These are phyloP conservation scores for Ophiostoma novo-ulmi DNA, from an alignment of 2,329 filamentous ascomycete species.

Conservation along the genomic window DNA sequence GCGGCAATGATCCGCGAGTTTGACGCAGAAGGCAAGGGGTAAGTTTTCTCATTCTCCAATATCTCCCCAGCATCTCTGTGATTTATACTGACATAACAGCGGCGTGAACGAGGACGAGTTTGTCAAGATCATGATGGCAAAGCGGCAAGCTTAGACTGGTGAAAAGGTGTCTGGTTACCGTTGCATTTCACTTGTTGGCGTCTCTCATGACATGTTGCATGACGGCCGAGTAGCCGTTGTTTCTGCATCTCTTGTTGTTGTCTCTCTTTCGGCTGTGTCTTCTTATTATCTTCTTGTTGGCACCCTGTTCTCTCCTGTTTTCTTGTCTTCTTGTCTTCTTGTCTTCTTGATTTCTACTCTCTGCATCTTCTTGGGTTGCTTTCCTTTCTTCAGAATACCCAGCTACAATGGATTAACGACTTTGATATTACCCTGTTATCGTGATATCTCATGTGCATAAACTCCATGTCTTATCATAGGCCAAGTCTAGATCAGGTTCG, in stretches of 20 bases:
- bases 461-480: background rate
- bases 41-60: background rate
- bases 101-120: slow-evolving; percentile 67
- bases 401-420: slow-evolving; percentile 18
- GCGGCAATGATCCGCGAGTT: slow-evolving; percentile 97
- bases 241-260: background rate
- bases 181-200: background rate
- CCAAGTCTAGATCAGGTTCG: background rate
- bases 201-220: background rate
- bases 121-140: slow-evolving; percentile 54
- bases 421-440: slow-evolving; percentile 7
- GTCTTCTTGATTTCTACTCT: background rate
- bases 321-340: background rate
- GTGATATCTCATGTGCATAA: background rate
- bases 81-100: slow-evolving; percentile 19
- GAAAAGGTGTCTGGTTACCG: background rate
- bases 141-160: slow-evolving; percentile 28
- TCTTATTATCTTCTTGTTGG: too few species aligned
- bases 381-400: slow-evolving; percentile 21
- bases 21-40: slow-evolving; percentile 84
- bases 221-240: background rate
- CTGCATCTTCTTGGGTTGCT: background rate
- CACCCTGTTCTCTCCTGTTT: background rate
- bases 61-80: too few species aligned
- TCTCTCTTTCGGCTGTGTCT: background rate